These are phyloP conservation scores for Aeminium ludgeri DNA, from an alignment of 495 filamentous ascomycete genomes.

Conservation along the genomic window DNA sequence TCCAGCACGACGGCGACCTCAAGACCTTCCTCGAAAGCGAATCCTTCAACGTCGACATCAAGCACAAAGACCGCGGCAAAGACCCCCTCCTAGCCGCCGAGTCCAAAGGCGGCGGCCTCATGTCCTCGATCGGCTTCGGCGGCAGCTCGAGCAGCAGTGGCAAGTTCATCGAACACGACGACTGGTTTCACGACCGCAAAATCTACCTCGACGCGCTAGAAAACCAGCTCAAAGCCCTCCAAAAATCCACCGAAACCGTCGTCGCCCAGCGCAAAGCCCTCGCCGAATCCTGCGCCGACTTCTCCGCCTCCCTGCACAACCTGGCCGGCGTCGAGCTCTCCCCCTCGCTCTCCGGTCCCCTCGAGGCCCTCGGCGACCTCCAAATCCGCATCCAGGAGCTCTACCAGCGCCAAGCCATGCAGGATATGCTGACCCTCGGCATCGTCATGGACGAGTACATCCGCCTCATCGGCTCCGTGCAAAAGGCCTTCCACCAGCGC, in stretches of 20 bases:
- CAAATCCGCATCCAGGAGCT: conserved; percentile 87
- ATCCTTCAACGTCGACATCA: conserved; percentile 85
- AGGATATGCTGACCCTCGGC: conserved; percentile 87
- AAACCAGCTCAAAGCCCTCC: conserved; percentile 79
- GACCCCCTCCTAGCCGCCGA: conserved; percentile 62
- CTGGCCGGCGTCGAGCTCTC: conserved; percentile 80
- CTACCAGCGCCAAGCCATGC: conserved; percentile 91
- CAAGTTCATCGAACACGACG: conserved; percentile 96
- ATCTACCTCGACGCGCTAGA: conserved; percentile 90
- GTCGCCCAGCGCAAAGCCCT: conserved; percentile 81
- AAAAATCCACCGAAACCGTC: conserved; percentile 86
- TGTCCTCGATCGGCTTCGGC: conserved; percentile 34
- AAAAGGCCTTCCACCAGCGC: conserved; percentile 76
- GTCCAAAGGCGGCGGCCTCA: conserved; percentile 59
- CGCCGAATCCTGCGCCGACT: conserved; percentile 81
- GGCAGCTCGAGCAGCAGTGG: conserved; percentile 48
- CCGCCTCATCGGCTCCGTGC: conserved; percentile 80
- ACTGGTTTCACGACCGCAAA: conserved; percentile 96
- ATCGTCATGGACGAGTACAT: conserved; percentile 98
- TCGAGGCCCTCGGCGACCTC: conserved; percentile 79
- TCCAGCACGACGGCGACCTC: conserved; percentile 83
- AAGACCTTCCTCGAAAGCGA: conserved; percentile 97
- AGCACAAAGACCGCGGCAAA: conserved; percentile 79
- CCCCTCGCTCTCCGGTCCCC: conserved; percentile 67
- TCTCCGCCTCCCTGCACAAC: conserved; percentile 77